A percentile compares a stretch with the other conserved stretches of the same genome.
Evolutionary conservation across 2,329 filamentous ascomycete species (phyloP).

Genomic region (Talaromyces albobiverticillius): DNA sequence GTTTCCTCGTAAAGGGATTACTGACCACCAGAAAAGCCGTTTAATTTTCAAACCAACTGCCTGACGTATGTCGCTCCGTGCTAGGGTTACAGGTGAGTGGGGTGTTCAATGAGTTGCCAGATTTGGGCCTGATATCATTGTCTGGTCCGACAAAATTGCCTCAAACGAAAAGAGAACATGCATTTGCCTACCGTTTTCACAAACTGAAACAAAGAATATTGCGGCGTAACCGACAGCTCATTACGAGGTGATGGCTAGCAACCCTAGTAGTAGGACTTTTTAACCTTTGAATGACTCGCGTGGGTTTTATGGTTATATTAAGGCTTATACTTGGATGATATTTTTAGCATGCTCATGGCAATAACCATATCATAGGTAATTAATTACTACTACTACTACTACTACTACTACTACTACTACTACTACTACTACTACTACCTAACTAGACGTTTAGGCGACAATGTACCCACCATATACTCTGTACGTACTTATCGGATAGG

Average conservation of each 20-base stretch:
- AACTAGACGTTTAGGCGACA: no score
- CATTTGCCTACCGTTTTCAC: neutral
- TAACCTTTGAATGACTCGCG: no score
- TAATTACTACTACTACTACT: no score
- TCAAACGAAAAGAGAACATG: neutral
- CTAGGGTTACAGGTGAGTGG: slow-evolving; percentile 7
- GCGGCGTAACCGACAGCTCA: neutral
- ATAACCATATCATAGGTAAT: no score
- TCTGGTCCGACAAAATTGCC: neutral
- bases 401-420: no score
- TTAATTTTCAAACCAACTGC: neutral
- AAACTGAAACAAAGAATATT: neutral
- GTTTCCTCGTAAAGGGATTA: neutral
- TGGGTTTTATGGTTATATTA: no score
- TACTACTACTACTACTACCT: no score
- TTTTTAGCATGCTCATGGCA: no score
- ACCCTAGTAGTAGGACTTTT: no score
- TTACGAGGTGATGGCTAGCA: neutral
- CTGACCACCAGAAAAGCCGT: neutral
- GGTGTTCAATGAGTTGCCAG: neutral
- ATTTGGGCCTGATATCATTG: neutral
- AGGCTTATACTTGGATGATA: no score
- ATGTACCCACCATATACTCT: no score
- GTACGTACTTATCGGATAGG: neutral
- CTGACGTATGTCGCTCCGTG: neutral